Evolutionary conservation across 805 yeast genomes (phyloP).

Genomic region (Zygosaccharomyces rouxii): DNA sequence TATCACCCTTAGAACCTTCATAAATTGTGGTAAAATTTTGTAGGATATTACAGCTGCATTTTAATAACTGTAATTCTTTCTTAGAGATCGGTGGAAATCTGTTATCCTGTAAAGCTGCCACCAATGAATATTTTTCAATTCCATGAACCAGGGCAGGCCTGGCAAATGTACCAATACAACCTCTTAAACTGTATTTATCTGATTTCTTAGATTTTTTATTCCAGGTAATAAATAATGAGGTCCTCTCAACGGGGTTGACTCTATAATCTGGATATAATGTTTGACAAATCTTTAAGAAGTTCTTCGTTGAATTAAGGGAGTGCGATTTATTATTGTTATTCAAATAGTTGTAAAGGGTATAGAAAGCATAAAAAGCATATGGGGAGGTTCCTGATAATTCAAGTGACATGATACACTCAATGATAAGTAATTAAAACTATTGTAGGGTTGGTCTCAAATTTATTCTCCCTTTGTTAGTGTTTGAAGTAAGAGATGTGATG

Average conservation of each 20-base stretch:
- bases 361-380: constrained; percentile 35
- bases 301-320: constrained; percentile 1
- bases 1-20: constrained; percentile 45
- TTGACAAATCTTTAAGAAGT: constrained; percentile 17
- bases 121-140: constrained; percentile 54
- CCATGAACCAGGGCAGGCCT: constrained; percentile 52
- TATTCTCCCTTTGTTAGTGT: no score
- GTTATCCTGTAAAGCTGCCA: constrained; percentile 73
- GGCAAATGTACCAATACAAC: constrained; percentile 90
- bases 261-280: constrained; percentile 16
- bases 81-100: constrained; percentile 63
- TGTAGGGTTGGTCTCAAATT: not conserved
- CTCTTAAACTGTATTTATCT: constrained; percentile 49
- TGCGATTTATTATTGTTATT: constrained; percentile 1
- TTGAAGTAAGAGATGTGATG: not conserved
- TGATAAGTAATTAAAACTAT: not conserved
- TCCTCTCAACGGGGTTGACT: constrained; percentile 20
- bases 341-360: constrained; percentile 26
- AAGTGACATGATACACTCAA: no score
- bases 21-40: constrained; percentile 38
- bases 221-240: constrained; percentile 90
- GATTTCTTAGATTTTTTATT: constrained; percentile 36
- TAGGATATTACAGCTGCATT: constrained; percentile 35
- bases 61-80: constrained; percentile 50
- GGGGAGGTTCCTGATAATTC: constrained; percentile 19